Conservation (phyloP, 768 basidiomycete genomes). For the Leccinum broughii region DNA sequence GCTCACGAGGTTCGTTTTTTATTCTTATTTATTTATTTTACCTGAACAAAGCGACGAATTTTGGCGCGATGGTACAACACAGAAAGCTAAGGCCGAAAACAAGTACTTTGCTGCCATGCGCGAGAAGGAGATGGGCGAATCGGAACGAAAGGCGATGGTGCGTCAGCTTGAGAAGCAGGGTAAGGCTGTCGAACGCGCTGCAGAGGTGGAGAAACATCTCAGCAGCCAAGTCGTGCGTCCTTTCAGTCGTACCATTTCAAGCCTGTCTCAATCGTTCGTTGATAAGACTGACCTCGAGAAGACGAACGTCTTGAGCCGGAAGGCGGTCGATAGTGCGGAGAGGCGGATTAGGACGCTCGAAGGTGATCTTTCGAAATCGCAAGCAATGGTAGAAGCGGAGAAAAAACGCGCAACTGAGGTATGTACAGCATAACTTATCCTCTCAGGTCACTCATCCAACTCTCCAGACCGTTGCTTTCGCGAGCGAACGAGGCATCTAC, state of each 20-base stretch:
- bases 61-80: constrained; percentile 6
- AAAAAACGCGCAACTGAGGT: constrained; percentile 43
- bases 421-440: constrained; percentile 17
- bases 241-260: not conserved
- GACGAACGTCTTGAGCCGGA: constrained; percentile 39
- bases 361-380: constrained; percentile 34
- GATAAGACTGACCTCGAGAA: constrained; percentile 45
- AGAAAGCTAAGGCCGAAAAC: constrained; percentile 97
- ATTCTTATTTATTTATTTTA: not conserved
- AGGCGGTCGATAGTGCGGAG: constrained; percentile 29
- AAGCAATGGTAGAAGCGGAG: constrained; percentile 39
- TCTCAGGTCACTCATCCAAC: not conserved
- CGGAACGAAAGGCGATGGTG: constrained; percentile 65
- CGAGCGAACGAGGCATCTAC: constrained; percentile 34
- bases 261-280: not conserved
- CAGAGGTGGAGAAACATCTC: constrained; percentile 63
- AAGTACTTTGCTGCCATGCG: constrained; percentile 92
- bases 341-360: constrained; percentile 33
- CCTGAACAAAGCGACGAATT: not conserved
- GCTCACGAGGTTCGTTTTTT: constrained; percentile 61
- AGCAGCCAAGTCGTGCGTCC: constrained; percentile 57
- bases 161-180: constrained; percentile 60
- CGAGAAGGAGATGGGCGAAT: constrained; percentile 79
- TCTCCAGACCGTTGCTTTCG: constrained; percentile 28
- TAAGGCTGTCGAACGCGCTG: constrained; percentile 63